Evolutionary conservation across 164 flowering plant genomes (phyloP).

Genomic region (Litsea cubeba): DNA sequence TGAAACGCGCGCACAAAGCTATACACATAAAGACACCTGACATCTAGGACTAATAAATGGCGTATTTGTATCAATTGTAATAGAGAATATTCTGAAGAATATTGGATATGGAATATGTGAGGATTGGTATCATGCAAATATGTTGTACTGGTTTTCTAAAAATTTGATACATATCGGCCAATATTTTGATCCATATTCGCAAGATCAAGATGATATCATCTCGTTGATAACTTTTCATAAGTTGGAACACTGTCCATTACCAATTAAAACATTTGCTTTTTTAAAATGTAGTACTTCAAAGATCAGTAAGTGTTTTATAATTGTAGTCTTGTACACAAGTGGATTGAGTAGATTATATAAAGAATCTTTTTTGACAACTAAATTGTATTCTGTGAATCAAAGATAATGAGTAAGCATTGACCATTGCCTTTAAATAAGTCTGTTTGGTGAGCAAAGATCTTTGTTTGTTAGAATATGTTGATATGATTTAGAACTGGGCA

Average conservation of each 20-base stretch:
- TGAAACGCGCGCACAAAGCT: too few relatives aligned
- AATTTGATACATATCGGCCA: too few relatives aligned
- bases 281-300: neutral
- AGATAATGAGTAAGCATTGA: neutral
- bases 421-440: neutral
- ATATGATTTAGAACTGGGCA: neutral
- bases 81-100: too few relatives aligned
- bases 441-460: neutral
- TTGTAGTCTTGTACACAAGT: neutral
- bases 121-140: too few relatives aligned
- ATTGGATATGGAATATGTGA: too few relatives aligned
- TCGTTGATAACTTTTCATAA: neutral
- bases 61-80: too few relatives aligned
- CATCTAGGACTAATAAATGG: too few relatives aligned
- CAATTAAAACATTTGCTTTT: neutral
- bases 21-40: too few relatives aligned
- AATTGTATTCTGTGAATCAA: neutral
- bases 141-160: too few relatives aligned
- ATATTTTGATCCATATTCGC: neutral
- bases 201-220: neutral
- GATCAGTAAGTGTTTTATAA: neutral
- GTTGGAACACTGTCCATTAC: neutral
- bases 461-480: neutral
- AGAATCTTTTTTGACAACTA: neutral
- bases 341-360: neutral